A percentile compares a stretch with the other conserved stretches of the same genome.
Evolutionary conservation across 1,139 yeast genomes (phyloP).

Genomic region (Lodderomyces parapsilosis): DNA sequence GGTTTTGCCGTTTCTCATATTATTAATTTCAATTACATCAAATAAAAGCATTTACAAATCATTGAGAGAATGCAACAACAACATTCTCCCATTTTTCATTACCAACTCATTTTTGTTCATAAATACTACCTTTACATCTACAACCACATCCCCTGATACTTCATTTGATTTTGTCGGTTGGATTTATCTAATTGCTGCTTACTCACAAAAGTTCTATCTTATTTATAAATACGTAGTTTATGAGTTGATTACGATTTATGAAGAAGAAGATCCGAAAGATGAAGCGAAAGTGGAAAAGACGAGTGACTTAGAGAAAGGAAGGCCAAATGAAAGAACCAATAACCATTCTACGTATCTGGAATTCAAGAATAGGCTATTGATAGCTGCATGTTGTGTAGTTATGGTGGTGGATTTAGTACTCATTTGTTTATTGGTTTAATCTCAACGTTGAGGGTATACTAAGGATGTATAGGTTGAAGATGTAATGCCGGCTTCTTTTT

Average conservation of each 20-base stretch:
- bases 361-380: background rate
- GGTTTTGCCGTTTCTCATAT: conserved; percentile 11
- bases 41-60: conserved; percentile 1
- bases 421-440: background rate
- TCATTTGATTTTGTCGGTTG: background rate
- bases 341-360: background rate
- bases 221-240: conserved; percentile 19
- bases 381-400: background rate
- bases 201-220: conserved; percentile 13
- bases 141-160: background rate
- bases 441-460: background rate
- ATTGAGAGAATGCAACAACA: conserved; percentile 13
- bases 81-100: conserved; percentile 13
- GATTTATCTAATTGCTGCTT: conserved; percentile 6
- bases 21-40: conserved; percentile 4
- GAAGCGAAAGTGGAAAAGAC: background rate
- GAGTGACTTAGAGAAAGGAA: background rate
- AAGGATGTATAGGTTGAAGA: no score
- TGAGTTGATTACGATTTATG: conserved; percentile 15
- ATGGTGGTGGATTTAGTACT: background rate
- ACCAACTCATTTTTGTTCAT: conserved; percentile 14
- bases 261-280: background rate
- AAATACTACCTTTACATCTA: conserved; percentile 5
- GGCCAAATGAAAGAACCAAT: background rate
- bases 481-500: no score